Evolutionary conservation across 1,139 yeast genomes (phyloP).

Genomic region (Chernovozyma aurita): DNA sequence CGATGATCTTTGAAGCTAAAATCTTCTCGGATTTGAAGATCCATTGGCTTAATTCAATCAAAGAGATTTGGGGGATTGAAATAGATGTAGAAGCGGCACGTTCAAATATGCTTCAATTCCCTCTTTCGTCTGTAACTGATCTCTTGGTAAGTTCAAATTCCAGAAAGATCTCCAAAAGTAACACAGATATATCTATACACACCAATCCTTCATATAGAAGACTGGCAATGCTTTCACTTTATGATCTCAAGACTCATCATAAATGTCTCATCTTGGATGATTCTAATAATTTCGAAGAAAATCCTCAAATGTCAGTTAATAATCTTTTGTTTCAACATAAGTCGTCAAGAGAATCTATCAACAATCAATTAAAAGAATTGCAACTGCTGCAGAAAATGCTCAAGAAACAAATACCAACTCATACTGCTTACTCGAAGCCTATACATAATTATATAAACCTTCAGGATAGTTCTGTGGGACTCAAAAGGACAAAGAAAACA

Average conservation of each 20-base stretch:
- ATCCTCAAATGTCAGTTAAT: constrained; percentile 38
- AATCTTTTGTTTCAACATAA: constrained; percentile 38
- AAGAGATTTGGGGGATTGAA: constrained; percentile 30
- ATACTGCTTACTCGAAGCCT: not conserved
- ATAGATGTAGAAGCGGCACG: constrained; percentile 20
- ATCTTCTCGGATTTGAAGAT: constrained; percentile 40
- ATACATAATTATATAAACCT: constrained; percentile 38
- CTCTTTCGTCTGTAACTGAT: constrained; percentile 27
- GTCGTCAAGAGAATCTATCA: constrained; percentile 35
- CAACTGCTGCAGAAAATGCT: constrained; percentile 11
- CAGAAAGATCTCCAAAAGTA: constrained; percentile 25
- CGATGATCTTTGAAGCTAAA: constrained; percentile 36
- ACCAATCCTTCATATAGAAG: constrained; percentile 51
- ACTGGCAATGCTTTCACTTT: constrained; percentile 51
- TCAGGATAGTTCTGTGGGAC: constrained; percentile 39
- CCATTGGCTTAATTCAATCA: constrained; percentile 35
- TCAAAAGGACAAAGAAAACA: constrained; percentile 26
- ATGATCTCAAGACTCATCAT: constrained; percentile 37
- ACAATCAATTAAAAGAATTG: constrained; percentile 27
- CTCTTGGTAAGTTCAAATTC: constrained; percentile 9
- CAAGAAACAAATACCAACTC: not conserved
- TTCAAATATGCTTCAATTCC: constrained; percentile 17
- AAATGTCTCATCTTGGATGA: constrained; percentile 33
- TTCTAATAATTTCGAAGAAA: constrained; percentile 22
- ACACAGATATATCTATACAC: constrained; percentile 37